Conservation (phyloP, 2,329 filamentous ascomycete genomes). For the Claviceps capensis region DNA sequence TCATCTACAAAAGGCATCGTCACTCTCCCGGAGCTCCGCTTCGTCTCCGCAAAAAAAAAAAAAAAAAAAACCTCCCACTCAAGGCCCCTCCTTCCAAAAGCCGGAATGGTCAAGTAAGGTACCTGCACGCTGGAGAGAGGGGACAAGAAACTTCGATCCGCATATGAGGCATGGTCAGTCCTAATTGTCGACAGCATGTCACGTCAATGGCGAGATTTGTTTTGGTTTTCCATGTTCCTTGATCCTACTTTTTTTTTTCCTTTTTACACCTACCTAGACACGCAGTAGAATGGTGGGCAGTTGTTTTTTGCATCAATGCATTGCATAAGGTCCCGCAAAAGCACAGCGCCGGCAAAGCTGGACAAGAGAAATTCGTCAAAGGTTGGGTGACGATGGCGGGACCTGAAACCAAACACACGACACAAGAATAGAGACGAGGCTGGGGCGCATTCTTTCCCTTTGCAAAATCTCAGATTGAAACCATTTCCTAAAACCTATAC, state of each 20-base stretch:
- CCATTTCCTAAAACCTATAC: too few relatives aligned
- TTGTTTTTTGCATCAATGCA: background rate
- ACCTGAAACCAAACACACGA: background rate
- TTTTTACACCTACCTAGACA: background rate
- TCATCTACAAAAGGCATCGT: conserved; percentile 3
- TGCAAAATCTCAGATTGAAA: too few relatives aligned
- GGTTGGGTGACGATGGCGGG: background rate
- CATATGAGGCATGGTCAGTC: background rate
- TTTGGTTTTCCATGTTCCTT: background rate
- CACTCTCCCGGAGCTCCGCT: conserved; percentile 3
- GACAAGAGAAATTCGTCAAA: background rate
- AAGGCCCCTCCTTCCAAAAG: background rate
- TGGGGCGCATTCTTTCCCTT: too few relatives aligned
- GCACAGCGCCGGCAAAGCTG: conserved; percentile 1
- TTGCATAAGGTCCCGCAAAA: background rate
- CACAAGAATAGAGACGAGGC: background rate
- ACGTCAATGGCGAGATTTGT: background rate
- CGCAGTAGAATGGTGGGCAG: background rate
- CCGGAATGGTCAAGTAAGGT: background rate
- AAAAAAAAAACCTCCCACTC: background rate
- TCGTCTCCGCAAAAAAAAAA: conserved; percentile 1
- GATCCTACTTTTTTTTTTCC: background rate
- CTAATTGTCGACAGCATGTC: background rate
- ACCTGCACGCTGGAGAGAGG: background rate
- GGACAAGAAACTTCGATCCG: background rate